Evolutionary conservation across 495 filamentous ascomycete species (phyloP).

Genomic region (Trypethelium eluteriae): DNA sequence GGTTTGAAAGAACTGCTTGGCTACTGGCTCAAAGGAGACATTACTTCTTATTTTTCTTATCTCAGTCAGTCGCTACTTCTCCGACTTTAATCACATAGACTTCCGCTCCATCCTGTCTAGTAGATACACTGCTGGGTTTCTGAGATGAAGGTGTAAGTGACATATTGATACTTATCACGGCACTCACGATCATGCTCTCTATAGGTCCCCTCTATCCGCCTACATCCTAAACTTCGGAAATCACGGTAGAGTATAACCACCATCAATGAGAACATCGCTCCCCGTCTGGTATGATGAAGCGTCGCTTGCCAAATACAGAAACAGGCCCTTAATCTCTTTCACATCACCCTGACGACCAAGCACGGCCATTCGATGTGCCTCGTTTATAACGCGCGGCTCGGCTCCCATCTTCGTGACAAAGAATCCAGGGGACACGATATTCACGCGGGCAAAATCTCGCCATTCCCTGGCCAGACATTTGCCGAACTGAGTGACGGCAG

Average conservation of each 20-base stretch:
- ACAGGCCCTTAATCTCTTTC: conserved; percentile 35
- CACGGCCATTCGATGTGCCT: conserved; percentile 34
- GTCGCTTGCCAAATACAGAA: conserved; percentile 32
- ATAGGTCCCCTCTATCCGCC: background rate
- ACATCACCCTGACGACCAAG: conserved; percentile 33
- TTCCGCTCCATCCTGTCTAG: no score
- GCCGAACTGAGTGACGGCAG: conserved; percentile 30
- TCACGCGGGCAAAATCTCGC: conserved; percentile 34
- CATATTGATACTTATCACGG: no score
- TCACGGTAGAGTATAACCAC: conserved; percentile 31
- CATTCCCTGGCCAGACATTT: conserved; percentile 32
- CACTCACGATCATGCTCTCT: background rate
- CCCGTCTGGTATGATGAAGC: conserved; percentile 30
- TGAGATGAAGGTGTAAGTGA: no score
- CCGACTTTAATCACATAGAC: no score
- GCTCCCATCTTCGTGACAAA: conserved; percentile 36
- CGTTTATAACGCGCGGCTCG: conserved; percentile 30
- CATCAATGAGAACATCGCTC: conserved; percentile 32
- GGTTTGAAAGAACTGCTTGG: background rate
- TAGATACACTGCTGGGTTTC: no score
- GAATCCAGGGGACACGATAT: conserved; percentile 28
- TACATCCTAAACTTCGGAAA: background rate
- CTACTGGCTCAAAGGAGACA: no score
- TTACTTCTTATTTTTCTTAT: no score
- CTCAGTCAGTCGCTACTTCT: no score